Base-by-base conservation (phyloP, 108 stramenopile species). In the Schizochytrium sp. region DNA sequence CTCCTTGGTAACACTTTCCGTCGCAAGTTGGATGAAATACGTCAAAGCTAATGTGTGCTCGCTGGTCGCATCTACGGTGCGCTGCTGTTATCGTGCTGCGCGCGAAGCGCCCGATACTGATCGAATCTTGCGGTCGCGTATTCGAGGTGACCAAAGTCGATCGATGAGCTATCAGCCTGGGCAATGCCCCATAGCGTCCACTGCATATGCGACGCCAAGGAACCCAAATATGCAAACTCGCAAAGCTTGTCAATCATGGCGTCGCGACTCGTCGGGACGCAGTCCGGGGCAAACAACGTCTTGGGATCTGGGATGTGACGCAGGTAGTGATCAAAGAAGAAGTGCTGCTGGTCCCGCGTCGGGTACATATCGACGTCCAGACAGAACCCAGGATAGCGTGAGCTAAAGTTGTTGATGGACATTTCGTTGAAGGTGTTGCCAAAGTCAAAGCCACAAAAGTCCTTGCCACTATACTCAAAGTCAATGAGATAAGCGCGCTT, bases 401-500 rank as follows among this genome's bases (percentile, higher is more conserved):
- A 53, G n/a, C 76, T 53, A 83, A 83, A 83, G 76, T 83, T 83
- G 4, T 83, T 83, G 76, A 83, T 83, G n/a, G 76, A 83, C 76
- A 83, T 83, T 28, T 83, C 76, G 76, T 23, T 21, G n/a, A 83
- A 83, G 23, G 51, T 53, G 76, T 83, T 83, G 18, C 76, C 76
- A 34, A 53, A 83, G 76, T 83, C 76, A 28, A 83, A 83, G 12
- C 48, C 76, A 45, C 76, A 83, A 53, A 53, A 83, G 76, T 83
- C 76, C 76, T 45, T 53, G 10, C 76, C 76, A 23, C 76, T 53
- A 45, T 83, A 83, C 76, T 83, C 76, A 3, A 83, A 83, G 76
- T 83, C 76, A 23, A 83, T 83, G 19, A 83, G 76, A 45, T 83
- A 83, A 34, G 51, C 76, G 23, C 51, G 48, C 23, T 83, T 23